Evolutionary conservation across 495 filamentous ascomycete genomes (phyloP).

Genomic region (Neurospora sp.): DNA sequence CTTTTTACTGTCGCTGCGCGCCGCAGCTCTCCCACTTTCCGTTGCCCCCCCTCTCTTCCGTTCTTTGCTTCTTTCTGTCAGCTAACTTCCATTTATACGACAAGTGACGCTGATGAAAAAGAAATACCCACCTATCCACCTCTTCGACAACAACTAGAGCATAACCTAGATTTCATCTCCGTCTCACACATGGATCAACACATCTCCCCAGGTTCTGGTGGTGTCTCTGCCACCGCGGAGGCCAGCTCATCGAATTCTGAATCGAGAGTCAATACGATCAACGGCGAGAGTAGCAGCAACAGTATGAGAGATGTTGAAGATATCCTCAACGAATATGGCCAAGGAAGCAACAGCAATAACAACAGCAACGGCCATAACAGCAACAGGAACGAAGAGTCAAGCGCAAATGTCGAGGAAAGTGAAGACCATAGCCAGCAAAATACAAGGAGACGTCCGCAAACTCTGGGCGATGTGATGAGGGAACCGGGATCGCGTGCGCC

Average conservation of each 20-base stretch:
- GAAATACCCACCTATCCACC: background rate
- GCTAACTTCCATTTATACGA: background rate
- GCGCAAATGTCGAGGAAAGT: background rate
- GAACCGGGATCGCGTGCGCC: conserved; percentile 27
- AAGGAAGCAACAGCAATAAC: conserved; percentile 1
- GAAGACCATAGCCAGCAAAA: background rate
- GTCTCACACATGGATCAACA: background rate
- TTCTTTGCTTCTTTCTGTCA: background rate
- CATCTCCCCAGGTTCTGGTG: background rate
- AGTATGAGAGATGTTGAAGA: background rate
- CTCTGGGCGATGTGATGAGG: conserved; percentile 32
- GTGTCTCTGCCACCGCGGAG: background rate
- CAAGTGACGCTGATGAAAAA: background rate
- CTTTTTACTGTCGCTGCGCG: background rate
- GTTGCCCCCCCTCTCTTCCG: background rate
- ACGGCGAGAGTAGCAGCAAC: background rate
- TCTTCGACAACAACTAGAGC: background rate
- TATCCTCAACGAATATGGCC: background rate
- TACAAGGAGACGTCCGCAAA: conserved; percentile 8
- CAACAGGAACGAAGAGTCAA: background rate
- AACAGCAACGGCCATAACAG: background rate
- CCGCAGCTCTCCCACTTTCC: background rate
- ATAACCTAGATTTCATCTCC: background rate
- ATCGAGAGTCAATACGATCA: background rate
- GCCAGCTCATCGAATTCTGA: background rate